Conservation (phyloP, 305 asterid genomes). For the Solanum aculeatissimum region DNA sequence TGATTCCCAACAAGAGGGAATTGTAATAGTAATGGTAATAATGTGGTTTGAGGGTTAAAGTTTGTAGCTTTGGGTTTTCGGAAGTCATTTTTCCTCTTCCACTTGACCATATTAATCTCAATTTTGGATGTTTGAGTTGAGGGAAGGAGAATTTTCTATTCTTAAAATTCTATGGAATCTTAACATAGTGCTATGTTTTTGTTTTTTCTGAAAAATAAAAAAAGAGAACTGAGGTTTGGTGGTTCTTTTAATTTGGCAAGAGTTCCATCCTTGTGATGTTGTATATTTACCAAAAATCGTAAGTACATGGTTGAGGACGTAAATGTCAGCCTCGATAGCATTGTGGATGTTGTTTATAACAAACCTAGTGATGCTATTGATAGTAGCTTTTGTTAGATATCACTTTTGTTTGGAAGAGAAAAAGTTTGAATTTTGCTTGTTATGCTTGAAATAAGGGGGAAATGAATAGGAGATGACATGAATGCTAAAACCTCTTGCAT, state of each 20-base stretch:
- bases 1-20: background rate
- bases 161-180: background rate
- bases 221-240: background rate
- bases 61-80: background rate
- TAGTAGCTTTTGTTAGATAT: background rate
- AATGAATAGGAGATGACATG: background rate
- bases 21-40: background rate
- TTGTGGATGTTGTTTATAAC: background rate
- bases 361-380: background rate
- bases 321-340: background rate
- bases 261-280: background rate
- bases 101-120: background rate
- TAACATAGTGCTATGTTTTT: background rate
- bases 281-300: background rate
- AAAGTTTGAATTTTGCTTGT: too few species aligned
- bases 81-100: background rate
- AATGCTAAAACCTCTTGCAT: background rate
- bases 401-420: background rate
- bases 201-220: background rate
- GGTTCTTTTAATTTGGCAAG: background rate
- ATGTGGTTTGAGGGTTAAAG: background rate
- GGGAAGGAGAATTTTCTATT: background rate
- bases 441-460: too few species aligned
- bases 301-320: background rate
- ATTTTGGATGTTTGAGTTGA: background rate